These are phyloP conservation scores for Umbelopsis isabellina DNA, from an alignment of 192 early-diverging fungal species.

Conservation along the genomic window DNA sequence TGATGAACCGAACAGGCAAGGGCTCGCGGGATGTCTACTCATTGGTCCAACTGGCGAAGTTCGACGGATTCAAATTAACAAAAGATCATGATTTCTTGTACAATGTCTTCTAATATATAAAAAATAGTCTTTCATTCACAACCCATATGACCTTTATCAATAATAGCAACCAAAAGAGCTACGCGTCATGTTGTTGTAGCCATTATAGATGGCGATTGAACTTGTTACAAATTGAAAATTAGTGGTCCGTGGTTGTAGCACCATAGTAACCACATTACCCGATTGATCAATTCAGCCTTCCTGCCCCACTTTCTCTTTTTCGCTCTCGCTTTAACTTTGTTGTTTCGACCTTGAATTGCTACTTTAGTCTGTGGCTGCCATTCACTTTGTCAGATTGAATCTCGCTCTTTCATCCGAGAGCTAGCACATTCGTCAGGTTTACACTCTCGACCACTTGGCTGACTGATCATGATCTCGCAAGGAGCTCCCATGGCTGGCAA, in stretches of 20 bases:
- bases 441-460: too few relatives aligned
- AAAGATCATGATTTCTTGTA: slow-evolving; percentile 2
- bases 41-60: slow-evolving; percentile 60
- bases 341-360: slow-evolving; percentile 1
- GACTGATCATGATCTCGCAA: slow-evolving; percentile 6
- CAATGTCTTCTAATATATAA: not conserved
- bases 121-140: not conserved
- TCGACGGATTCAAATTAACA: slow-evolving; percentile 32
- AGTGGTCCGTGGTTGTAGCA: slow-evolving; percentile 13
- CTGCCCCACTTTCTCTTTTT: not conserved
- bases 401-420: too few relatives aligned
- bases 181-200: not conserved
- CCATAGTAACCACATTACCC: slow-evolving; percentile 9
- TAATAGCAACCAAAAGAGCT: not conserved
- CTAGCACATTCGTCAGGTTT: too few relatives aligned
- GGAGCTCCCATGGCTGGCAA: slow-evolving; percentile 22
- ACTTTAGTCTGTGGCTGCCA: not conserved
- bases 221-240: not conserved
- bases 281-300: not conserved
- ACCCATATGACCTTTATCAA: not conserved
- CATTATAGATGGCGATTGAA: not conserved
- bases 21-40: slow-evolving; percentile 51
- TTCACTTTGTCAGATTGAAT: not conserved
- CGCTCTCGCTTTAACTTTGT: not conserved
- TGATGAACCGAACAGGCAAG: slow-evolving; percentile 23